phyloP scores from a whole-genome alignment of 2,329 filamentous ascomycete genomes.

The Penicillium glabrum region DNA sequence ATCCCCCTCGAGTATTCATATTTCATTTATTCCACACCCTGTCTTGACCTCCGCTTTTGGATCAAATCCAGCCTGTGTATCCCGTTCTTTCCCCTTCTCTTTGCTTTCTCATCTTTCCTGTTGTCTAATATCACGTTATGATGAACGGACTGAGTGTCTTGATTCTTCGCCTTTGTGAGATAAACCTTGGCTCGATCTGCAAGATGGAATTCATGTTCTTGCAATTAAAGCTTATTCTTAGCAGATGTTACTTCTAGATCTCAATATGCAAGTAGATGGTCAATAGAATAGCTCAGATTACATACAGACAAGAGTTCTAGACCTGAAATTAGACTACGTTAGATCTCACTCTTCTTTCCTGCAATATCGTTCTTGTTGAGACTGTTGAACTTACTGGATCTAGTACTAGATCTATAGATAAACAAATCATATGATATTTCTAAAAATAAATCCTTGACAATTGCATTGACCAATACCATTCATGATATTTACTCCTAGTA shows the following conservation, averaged over 20 bases:
- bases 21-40: constrained; percentile 10
- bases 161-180: constrained; percentile 17
- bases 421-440: not conserved
- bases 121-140: constrained; percentile 27
- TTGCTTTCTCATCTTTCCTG: constrained; percentile 8
- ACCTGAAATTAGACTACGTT: not conserved
- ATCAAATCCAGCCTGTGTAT: constrained; percentile 1
- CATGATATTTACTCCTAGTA: not conserved
- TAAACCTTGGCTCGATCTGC: constrained; percentile 16
- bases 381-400: not conserved
- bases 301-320: not conserved
- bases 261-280: not conserved
- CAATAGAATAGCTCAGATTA: not conserved
- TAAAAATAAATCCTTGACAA: constrained; percentile 2
- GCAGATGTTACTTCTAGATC: not conserved
- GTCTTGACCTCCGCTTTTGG: not conserved
- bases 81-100: constrained; percentile 8
- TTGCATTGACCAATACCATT: not conserved
- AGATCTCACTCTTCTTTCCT: not conserved
- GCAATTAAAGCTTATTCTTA: not conserved
- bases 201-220: constrained; percentile 12
- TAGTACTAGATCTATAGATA: not conserved
- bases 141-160: constrained; percentile 23
- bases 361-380: not conserved
- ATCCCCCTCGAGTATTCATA: constrained; percentile 18